phyloP scores from a whole-genome alignment of 495 filamentous ascomycete genomes.

The Pyrenopolyporus hunteri region DNA sequence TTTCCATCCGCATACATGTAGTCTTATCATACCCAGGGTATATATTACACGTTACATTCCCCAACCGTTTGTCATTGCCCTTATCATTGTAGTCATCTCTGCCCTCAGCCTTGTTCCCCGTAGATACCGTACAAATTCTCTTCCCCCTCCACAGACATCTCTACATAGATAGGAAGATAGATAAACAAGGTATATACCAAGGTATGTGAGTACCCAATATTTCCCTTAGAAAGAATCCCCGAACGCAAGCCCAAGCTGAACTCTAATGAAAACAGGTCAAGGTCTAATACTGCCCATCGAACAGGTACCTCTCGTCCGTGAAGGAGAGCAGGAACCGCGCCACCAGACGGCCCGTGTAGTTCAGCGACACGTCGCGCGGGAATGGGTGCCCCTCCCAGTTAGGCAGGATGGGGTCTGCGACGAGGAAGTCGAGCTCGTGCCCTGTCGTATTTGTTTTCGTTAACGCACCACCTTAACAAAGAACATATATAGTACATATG shows the following conservation, averaged over 20 bases:
- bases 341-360: slow-evolving; percentile 56
- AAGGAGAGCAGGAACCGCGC: slow-evolving; percentile 59
- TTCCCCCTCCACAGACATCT: too few species aligned
- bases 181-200: too few species aligned
- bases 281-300: slow-evolving; percentile 39
- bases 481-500: background rate
- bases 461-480: slow-evolving; percentile 1
- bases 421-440: slow-evolving; percentile 54
- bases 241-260: too few species aligned
- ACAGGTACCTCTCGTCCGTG: slow-evolving; percentile 49
- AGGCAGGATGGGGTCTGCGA: slow-evolving; percentile 51
- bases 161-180: too few species aligned
- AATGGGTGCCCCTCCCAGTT: slow-evolving; percentile 51
- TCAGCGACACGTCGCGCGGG: slow-evolving; percentile 50
- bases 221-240: too few species aligned
- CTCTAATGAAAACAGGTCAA: too few species aligned
- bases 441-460: slow-evolving; percentile 38
- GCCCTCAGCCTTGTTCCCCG: too few species aligned
- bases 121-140: too few species aligned
- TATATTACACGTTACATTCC: slow-evolving; percentile 5
- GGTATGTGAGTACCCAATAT: too few species aligned
- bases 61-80: too few species aligned
- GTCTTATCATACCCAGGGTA: slow-evolving; percentile 26
- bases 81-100: too few species aligned
- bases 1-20: slow-evolving; percentile 2